These are phyloP conservation scores for Trichosporon coremiiforme DNA, from an alignment of 1,284 basidiomycete genomes.

Conservation along the genomic window DNA sequence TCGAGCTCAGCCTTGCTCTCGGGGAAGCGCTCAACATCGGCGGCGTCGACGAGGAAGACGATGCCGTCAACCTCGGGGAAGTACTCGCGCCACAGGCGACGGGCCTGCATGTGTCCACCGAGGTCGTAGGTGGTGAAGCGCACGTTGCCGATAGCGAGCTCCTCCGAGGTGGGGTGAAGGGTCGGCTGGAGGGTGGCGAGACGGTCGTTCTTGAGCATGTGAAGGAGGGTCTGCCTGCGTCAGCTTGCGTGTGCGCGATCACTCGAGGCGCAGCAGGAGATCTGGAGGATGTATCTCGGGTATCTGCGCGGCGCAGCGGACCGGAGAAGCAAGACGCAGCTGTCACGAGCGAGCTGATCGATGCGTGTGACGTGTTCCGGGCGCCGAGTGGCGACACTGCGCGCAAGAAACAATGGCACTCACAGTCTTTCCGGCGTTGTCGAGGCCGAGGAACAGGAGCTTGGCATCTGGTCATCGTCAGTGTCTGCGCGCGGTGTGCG, in stretches of 20 bases:
- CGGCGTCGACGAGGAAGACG: slow-evolving; percentile 96
- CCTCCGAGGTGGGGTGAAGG: slow-evolving; percentile 99
- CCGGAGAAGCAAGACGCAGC: not conserved
- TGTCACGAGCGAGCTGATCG: not conserved
- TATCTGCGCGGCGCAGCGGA: not conserved
- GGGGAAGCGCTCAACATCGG: slow-evolving; percentile 92
- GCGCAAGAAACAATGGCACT: slow-evolving; percentile 42
- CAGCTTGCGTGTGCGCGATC: slow-evolving; percentile 1
- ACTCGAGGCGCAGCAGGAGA: not conserved
- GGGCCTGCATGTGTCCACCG: slow-evolving; percentile 98
- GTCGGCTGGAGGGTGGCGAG: slow-evolving; percentile 97
- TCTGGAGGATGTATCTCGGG: not conserved
- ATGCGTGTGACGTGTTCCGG: slow-evolving; percentile 12
- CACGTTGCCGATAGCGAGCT: slow-evolving; percentile 96
- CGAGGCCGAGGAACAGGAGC: slow-evolving; percentile 98
- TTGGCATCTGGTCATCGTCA: slow-evolving; percentile 65
- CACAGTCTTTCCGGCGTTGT: slow-evolving; percentile 99
- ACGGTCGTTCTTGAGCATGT: slow-evolving; percentile 99
- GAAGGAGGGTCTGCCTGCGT: slow-evolving; percentile 77
- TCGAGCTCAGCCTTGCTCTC: slow-evolving; percentile 98
- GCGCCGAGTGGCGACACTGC: slow-evolving; percentile 1
- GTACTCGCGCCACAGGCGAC: slow-evolving; percentile 98
- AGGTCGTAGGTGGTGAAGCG: slow-evolving; percentile 99
- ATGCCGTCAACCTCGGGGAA: slow-evolving; percentile 99
- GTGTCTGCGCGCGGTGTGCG: not conserved